A percentile compares a stretch with the other conserved stretches of the same genome.
phyloP scores from a whole-genome alignment of 371 early-diverging fungal species.

The Apophysomyces elegans region DNA sequence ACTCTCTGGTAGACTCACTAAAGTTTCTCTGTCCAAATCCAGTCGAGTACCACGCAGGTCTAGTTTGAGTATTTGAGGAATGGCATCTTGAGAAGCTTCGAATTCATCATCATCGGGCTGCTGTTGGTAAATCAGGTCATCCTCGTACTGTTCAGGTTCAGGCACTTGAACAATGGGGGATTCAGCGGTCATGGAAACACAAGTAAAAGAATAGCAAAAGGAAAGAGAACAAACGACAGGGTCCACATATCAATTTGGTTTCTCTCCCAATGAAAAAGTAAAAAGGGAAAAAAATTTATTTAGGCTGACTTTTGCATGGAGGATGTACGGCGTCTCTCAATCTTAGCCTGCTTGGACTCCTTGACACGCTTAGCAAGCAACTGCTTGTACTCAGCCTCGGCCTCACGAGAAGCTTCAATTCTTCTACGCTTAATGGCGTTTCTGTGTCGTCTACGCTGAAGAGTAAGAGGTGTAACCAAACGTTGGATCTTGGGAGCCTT shows the following conservation, averaged over 20 bases:
- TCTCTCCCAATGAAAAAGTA: background rate
- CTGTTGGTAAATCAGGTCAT: slow-evolving; percentile 42
- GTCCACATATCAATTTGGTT: slow-evolving; percentile 7
- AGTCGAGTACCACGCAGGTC: slow-evolving; percentile 65
- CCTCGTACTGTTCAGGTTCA: slow-evolving; percentile 35
- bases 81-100: slow-evolving; percentile 7
- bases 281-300: background rate
- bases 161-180: slow-evolving; percentile 51
- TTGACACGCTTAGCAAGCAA: slow-evolving; percentile 92
- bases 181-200: slow-evolving; percentile 36
- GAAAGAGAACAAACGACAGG: background rate
- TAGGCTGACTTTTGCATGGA: slow-evolving; percentile 63
- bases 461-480: slow-evolving; percentile 94
- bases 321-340: slow-evolving; percentile 70
- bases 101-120: slow-evolving; percentile 16
- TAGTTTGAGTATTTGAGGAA: slow-evolving; percentile 36
- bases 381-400: slow-evolving; percentile 92
- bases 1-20: slow-evolving; percentile 63
- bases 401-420: slow-evolving; percentile 81
- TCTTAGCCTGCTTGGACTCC: slow-evolving; percentile 83
- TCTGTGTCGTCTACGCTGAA: slow-evolving; percentile 93
- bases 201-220: background rate
- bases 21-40: slow-evolving; percentile 62
- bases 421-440: slow-evolving; percentile 86
- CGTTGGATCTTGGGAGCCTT: slow-evolving; percentile 98